Evolutionary conservation across 2,329 filamentous ascomycete genomes (phyloP).

Genomic region (Pseudocercospora eumusae): DNA sequence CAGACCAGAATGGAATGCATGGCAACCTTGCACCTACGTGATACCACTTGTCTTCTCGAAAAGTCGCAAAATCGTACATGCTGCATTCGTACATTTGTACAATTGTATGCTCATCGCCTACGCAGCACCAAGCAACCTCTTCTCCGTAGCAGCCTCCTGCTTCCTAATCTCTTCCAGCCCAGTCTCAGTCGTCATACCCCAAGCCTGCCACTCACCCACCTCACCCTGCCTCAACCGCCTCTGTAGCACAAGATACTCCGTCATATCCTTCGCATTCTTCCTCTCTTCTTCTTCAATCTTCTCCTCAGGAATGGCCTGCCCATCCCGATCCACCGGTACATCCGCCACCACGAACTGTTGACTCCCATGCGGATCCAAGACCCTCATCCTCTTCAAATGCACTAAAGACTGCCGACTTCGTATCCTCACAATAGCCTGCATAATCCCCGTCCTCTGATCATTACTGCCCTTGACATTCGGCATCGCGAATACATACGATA

Average conservation of each 20-base stretch:
- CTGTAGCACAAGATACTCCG: conserved; percentile 56
- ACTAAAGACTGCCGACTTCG: conserved; percentile 34
- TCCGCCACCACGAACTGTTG: conserved; percentile 27
- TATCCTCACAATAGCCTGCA: conserved; percentile 39
- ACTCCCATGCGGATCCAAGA: conserved; percentile 19
- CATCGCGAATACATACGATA: conserved; percentile 29
- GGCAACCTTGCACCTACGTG: background rate
- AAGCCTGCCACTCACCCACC: conserved; percentile 52
- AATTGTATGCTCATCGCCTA: background rate
- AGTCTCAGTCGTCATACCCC: conserved; percentile 51
- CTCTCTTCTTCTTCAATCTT: conserved; percentile 39
- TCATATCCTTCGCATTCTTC: conserved; percentile 43
- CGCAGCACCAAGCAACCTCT: conserved; percentile 15
- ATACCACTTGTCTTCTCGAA: background rate
- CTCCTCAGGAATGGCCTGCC: conserved; percentile 40
- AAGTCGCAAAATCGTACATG: background rate
- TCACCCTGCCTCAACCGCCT: conserved; percentile 44
- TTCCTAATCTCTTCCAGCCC: conserved; percentile 43
- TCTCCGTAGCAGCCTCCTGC: conserved; percentile 22
- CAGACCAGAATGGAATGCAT: conserved; percentile 11
- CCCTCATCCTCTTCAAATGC: conserved; percentile 28
- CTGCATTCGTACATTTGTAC: background rate
- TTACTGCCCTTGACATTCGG: conserved; percentile 33
- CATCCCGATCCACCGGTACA: conserved; percentile 37
- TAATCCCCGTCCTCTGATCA: conserved; percentile 26